Evolutionary conservation across 2,329 filamentous ascomycete genomes (phyloP), one percentile per base, ranked within the genome.

Genomic region (Tolypocladium inflatum): DNA sequence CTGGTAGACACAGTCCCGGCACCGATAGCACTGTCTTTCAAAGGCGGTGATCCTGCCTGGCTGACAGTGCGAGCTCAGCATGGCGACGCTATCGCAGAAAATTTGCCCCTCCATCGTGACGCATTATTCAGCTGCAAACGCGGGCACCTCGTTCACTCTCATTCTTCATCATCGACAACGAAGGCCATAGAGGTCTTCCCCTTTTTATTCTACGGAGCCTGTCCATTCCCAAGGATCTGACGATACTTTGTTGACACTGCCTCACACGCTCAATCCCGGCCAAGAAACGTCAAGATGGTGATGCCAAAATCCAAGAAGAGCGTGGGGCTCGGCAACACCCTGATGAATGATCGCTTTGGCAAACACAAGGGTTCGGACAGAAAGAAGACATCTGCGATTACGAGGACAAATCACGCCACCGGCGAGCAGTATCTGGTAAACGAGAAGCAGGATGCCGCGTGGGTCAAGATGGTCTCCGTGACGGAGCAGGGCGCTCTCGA

Each of bases 391-490:
- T 71, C 73, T 1, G 78, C 75, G 55, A 78, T 84, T 60, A 81
- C 79, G 30, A 85, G 89, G 68, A 88, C 91, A 63, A 86, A 91
- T 72, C 85, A 92, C 67, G 80, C 84, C 33, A 91, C 90, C 26
- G 91, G 91, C 70, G 89, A 95, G 71, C 86, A 87, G 79, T 99
- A 99, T 73, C 86, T 97, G 67, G 94, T 91, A 54, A 97, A 96
- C 71, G 88, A 89, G 63, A 87, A 86, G 66, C 87, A 95, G 71
- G 92, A 97, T 77, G 94, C 93, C 41, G 83, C 90, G 65, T 99
- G 92, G 91, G 91, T 97, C 70, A 99, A 97, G 80, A 97, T 99
- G 94, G 91, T 93, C 78, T 96, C 91, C 72, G 90, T 99, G 65
- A 99, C 94, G 6, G 91, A 99, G 78, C 94, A 99, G 75, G 92